Percentiles rank a stretch among this genome's conserved stretches.
These are phyloP conservation scores for Nymphaea thermarum DNA, from an alignment of 164 flowering plant genomes.

Conservation along the genomic window DNA sequence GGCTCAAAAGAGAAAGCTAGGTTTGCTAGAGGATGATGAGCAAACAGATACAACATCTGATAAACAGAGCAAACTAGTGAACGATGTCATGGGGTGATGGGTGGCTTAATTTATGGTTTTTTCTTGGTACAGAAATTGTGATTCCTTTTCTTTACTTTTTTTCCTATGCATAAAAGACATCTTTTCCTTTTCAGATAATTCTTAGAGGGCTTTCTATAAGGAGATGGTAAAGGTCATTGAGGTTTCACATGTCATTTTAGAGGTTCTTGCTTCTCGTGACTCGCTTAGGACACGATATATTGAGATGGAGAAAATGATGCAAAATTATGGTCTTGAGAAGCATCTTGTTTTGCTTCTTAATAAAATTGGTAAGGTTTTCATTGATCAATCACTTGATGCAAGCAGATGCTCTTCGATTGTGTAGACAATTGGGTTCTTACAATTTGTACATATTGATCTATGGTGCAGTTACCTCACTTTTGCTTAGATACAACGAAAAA, in stretches of 20 bases:
- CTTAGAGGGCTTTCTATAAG: slow-evolving; percentile 81
- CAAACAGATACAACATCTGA: slow-evolving; percentile 6
- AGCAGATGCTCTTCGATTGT: too few species aligned
- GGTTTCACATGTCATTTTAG: slow-evolving; percentile 89
- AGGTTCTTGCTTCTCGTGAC: slow-evolving; percentile 96
- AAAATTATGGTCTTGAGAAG: slow-evolving; percentile 69
- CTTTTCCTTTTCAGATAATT: slow-evolving; percentile 50
- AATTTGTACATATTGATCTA: too few species aligned
- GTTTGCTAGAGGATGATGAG: slow-evolving; percentile 47
- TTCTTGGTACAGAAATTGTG: not conserved
- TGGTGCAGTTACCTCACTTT: too few species aligned
- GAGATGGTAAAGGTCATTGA: slow-evolving; percentile 91
- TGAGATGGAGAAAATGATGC: slow-evolving; percentile 92
- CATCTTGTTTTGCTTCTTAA: slow-evolving; percentile 82
- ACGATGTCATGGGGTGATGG: slow-evolving; percentile 24
- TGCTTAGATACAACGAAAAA: too few species aligned
- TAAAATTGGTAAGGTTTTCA: slow-evolving; percentile 60
- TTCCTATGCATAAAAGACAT: too few species aligned
- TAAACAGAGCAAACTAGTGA: too few species aligned
- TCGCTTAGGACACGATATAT: slow-evolving; percentile 89
- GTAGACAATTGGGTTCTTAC: too few species aligned
- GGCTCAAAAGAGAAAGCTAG: slow-evolving; percentile 83
- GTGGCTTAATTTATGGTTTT: slow-evolving; percentile 4
- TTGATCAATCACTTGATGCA: too few species aligned
- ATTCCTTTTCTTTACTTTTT: not conserved